Evolutionary conservation across 192 early-diverging fungal genomes (phyloP), one percentile per base, ranked within the genome.

Genomic region (Podila epicladia): DNA sequence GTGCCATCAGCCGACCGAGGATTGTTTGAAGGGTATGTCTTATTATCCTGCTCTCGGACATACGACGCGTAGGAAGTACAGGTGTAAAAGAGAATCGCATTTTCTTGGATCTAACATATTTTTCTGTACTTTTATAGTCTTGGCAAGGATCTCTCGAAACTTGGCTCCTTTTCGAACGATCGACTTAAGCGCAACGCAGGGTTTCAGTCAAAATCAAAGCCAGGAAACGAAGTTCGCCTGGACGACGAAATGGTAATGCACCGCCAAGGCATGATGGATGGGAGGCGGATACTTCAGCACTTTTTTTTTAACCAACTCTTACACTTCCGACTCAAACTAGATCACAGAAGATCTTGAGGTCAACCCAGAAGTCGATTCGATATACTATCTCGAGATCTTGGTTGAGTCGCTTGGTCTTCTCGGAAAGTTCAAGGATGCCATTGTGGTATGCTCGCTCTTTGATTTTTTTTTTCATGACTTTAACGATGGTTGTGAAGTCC

Each of bases 321-420:
- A 70, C 22, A 2, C 53, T 22, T 22, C 9, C 19, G 11, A 55
- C 2, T n/a, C n/a, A 26, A 22, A 26, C 3, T 72, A 89, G 89
- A 82, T 91, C 61, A 64, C 83, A 66, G 86, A 93, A 83, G 84
- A 87, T 61, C 38, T 85, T 9, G 92, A 93, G 13, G 85, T 86
- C 29, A 91, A 93, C 69, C 91, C 93, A 6, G 94, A 95, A 66
- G 89, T 92, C 0, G 93, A 95, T 62, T 93, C 93, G 24, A 90
- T 88, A 82, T 90, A 89, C 20, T 93, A 93, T 51, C 89, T 95
- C 33, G 94, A 94, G 77, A 93, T 92, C 69, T 79, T 95, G 9
- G 82, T 95, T 45, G 92, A 94, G 71, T 89, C 92, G 26, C 82
- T 95, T 19, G 86, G 85, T 7, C 73, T 89, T 11, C 82, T 95